A percentile compares a stretch with the other conserved stretches of the same genome.
Conservation (phyloP, 139 green algal species). For the Asterochloris sp. region DNA sequence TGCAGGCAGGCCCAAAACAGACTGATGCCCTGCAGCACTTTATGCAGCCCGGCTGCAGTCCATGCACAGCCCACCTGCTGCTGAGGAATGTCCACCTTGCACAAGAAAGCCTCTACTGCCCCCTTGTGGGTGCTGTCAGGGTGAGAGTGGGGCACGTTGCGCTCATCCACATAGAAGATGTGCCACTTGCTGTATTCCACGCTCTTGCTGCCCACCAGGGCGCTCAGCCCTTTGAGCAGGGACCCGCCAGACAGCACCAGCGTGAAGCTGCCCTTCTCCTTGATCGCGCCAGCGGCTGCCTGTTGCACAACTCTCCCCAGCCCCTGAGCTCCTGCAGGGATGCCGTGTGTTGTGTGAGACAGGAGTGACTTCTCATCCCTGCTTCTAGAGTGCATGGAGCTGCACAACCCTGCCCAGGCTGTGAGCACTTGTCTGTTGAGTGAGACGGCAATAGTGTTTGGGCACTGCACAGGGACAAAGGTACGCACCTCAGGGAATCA, state of each 20-base stretch:
- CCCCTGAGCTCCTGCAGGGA: slow-evolving; percentile 29
- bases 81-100: slow-evolving; percentile 55
- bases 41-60: too few species aligned
- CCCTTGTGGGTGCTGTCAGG: slow-evolving; percentile 79
- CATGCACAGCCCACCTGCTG: slow-evolving; percentile 15
- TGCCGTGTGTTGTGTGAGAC: background rate
- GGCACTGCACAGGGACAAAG: too few species aligned
- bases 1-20: too few species aligned
- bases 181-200: slow-evolving; percentile 74
- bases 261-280: slow-evolving; percentile 71
- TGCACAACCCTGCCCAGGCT: too few species aligned
- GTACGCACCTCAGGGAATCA: too few species aligned
- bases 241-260: slow-evolving; percentile 82
- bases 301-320: slow-evolving; percentile 46
- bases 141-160: slow-evolving; percentile 71
- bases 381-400: too few species aligned
- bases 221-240: slow-evolving; percentile 55
- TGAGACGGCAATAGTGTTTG: too few species aligned
- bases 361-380: background rate
- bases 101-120: slow-evolving; percentile 64
- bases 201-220: slow-evolving; percentile 44
- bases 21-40: too few species aligned
- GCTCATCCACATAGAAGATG: slow-evolving; percentile 77
- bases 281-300: slow-evolving; percentile 57
- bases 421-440: too few species aligned